Base-by-base conservation (phyloP, 768 basidiomycete genomes). In the Rhizopogon vulgaris region DNA sequence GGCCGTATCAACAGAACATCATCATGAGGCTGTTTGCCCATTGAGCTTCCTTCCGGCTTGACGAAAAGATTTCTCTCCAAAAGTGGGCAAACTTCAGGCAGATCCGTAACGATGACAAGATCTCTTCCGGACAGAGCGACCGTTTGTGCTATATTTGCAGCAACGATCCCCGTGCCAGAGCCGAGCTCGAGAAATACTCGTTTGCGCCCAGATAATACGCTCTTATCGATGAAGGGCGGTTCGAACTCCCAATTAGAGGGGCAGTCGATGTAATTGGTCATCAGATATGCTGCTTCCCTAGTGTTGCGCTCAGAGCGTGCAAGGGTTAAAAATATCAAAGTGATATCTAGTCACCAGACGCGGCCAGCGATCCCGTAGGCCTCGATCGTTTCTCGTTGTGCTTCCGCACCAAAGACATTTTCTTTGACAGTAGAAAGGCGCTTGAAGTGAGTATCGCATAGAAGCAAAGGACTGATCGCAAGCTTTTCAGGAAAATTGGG, bases 281-380 rank as follows among this genome's bases (percentile, higher is more conserved):
- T 65, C 6, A 75, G 67, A 61, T 85, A 82, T 3, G 87, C 81
- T 24, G 87, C 84, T 69, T 91, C 88, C 90, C 87, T 90, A 63
- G 24, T 7, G 27, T 38, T 49, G 34, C 39, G 37, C 36, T 54
- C 24, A 57, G 50, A 45, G 48, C 25, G 27, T 39, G 40, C n/a
- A n/a, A n/a, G 48, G 52, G 58, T 52, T 47, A 62, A 56, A 30
- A 52, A 34, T 37, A n/a, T 41, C 48, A 53, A 42, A 48, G 48
- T 5, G 18, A 46, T 15, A 14, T 46, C 48, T 56, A 62, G 64
- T 73, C 73, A 88, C 91, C 90, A 93, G 42, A 94, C 82, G 67
- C 87, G 75, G 30, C 90, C 88, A 7, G 90, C 91, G 51, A 94
- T 93, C 4, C 90, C 90, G 63, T 86, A 91, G 58, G 71, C 71